A percentile compares a stretch with the other conserved stretches of the same genome.
Evolutionary conservation across 169 alveolate genomes (phyloP).

Genomic region (Cryptosporidium viatorum): DNA sequence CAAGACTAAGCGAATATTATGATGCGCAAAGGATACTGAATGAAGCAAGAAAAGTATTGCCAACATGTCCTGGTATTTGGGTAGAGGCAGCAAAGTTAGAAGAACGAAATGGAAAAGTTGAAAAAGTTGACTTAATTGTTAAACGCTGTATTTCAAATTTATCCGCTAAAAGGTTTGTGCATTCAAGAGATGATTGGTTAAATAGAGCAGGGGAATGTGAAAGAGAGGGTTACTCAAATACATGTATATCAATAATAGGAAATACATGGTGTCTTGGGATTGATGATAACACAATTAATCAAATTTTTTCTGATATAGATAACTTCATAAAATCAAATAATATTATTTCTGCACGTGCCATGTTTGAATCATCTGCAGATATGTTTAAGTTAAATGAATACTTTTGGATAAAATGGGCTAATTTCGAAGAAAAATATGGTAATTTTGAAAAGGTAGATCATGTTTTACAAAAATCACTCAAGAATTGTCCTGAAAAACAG

Average conservation of each 20-base stretch:
- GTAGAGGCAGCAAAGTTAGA: slow-evolving; percentile 97
- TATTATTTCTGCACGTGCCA: slow-evolving; percentile 89
- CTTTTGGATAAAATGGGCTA: slow-evolving; percentile 95
- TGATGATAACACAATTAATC: slow-evolving; percentile 81
- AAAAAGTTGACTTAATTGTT: slow-evolving; percentile 85
- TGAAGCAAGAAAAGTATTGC: slow-evolving; percentile 96
- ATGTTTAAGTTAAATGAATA: slow-evolving; percentile 85
- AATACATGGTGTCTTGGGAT: slow-evolving; percentile 83
- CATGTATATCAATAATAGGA: slow-evolving; percentile 91
- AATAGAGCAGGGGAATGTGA: slow-evolving; percentile 93
- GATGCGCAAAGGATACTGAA: slow-evolving; percentile 96
- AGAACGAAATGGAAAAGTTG: slow-evolving; percentile 91
- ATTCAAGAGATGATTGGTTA: slow-evolving; percentile 91
- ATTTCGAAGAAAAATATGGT: slow-evolving; percentile 93
- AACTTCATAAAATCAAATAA: slow-evolving; percentile 84
- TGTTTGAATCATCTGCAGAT: slow-evolving; percentile 87
- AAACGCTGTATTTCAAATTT: slow-evolving; percentile 88
- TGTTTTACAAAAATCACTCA: slow-evolving; percentile 82
- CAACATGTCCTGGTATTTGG: slow-evolving; percentile 96
- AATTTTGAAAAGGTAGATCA: slow-evolving; percentile 85
- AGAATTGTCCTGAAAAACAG: slow-evolving; percentile 91
- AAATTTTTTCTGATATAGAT: slow-evolving; percentile 87
- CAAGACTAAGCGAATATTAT: slow-evolving; percentile 94
- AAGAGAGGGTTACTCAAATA: slow-evolving; percentile 83
- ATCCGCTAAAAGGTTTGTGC: slow-evolving; percentile 84